Evolutionary conservation across 768 basidiomycete genomes (phyloP).

Genomic region (Boletus huronensis): DNA sequence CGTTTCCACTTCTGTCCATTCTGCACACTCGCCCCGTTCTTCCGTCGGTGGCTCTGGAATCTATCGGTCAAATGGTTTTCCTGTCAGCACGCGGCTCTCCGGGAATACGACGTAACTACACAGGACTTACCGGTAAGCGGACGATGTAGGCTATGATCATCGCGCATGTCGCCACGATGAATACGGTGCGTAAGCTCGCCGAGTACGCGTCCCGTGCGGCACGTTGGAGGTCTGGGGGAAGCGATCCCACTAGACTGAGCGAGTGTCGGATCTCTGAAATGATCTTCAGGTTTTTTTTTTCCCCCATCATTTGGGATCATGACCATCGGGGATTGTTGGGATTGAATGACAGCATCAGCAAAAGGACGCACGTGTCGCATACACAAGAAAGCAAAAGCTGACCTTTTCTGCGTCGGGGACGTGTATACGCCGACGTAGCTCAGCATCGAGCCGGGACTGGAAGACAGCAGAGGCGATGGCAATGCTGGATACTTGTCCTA

Average conservation of each 20-base stretch:
- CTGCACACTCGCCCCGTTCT: too few relatives aligned
- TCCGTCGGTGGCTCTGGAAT: conserved; percentile 1
- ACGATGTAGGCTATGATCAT: conserved; percentile 1
- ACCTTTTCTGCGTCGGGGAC: conserved; percentile 11
- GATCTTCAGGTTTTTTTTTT: not conserved
- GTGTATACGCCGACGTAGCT: conserved; percentile 9
- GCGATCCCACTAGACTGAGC: conserved; percentile 6
- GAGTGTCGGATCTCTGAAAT: conserved; percentile 12
- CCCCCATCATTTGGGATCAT: too few relatives aligned
- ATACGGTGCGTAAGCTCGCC: conserved; percentile 7
- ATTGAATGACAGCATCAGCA: not conserved
- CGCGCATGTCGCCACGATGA: conserved; percentile 5
- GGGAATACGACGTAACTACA: not conserved
- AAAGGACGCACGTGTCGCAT: not conserved
- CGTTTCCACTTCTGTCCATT: not conserved
- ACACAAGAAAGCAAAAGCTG: not conserved
- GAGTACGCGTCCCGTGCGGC: conserved; percentile 7
- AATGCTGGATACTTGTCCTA: conserved; percentile 12
- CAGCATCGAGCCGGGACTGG: conserved; percentile 11
- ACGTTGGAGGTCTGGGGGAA: conserved; percentile 11
- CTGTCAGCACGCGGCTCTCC: not conserved
- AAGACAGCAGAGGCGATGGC: conserved; percentile 18
- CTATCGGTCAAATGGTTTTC: not conserved
- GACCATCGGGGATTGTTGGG: not conserved
- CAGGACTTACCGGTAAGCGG: conserved; percentile 6